Conservation (phyloP, 2,329 filamentous ascomycete genomes). For the Penicillium sp. region DNA sequence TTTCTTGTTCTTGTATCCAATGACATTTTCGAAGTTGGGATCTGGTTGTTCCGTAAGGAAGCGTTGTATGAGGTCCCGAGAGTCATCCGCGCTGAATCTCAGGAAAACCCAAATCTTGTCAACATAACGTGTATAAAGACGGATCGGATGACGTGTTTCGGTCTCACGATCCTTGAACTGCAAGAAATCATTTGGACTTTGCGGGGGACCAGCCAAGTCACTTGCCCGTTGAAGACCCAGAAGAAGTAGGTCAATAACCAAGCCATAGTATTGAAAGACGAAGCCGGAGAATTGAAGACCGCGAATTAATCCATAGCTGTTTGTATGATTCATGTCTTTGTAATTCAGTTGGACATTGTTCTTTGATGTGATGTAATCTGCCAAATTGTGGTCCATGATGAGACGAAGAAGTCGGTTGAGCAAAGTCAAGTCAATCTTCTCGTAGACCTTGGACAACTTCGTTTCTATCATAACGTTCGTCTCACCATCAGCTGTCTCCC, state of each 20-base stretch:
- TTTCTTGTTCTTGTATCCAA: conserved; percentile 98
- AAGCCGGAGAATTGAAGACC: conserved; percentile 97
- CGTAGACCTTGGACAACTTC: conserved; percentile 96
- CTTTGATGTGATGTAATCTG: conserved; percentile 98
- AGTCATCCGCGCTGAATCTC: conserved; percentile 89
- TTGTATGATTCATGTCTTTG: conserved; percentile 99
- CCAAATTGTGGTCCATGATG: conserved; percentile 99
- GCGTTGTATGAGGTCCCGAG: conserved; percentile 89
- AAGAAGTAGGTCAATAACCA: conserved; percentile 88
- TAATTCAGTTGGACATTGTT: conserved; percentile 99
- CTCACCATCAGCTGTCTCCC: conserved; percentile 89
- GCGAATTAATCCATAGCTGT: conserved; percentile 97
- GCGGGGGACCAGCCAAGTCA: conserved; percentile 91
- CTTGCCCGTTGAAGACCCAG: conserved; percentile 94
- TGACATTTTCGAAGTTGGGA: conserved; percentile 98
- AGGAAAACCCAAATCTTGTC: conserved; percentile 99
- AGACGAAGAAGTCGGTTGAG: conserved; percentile 87
- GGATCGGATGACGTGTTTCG: conserved; percentile 89
- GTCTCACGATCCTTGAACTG: conserved; percentile 93
- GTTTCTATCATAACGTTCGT: conserved; percentile 99
- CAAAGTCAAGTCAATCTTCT: conserved; percentile 96
- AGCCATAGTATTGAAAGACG: conserved; percentile 97
- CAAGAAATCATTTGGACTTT: conserved; percentile 93
- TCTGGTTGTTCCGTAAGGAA: conserved; percentile 98
- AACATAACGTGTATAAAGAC: conserved; percentile 95